Base-by-base conservation (phyloP, 2,329 filamentous ascomycete species). In the Trichoderma endophyticum region DNA sequence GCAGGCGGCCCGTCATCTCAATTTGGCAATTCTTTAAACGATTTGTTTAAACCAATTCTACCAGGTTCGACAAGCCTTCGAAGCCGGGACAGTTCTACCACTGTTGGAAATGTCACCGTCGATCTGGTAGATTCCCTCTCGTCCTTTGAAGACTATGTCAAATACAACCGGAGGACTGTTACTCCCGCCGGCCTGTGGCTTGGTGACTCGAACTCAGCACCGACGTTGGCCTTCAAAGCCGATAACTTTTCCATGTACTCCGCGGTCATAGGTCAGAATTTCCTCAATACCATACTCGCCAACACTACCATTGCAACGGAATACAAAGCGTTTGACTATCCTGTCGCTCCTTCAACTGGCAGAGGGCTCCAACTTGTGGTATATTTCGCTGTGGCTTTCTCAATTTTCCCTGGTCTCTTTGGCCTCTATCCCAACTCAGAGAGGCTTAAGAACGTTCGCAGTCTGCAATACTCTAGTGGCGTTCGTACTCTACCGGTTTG, bases 381-480 rank as follows among this genome's bases (percentile, higher is more conserved):
- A 5, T 97, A 97, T 80, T 91, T 95, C 75, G 89, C 91, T 14
- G 85, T 97, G 11, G 92, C 90, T 2, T 90, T 94, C 82, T 86
- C 88, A n/a, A 89, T 91, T 1, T 94, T 91, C 76, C 93, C 94
- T 0, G 92, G 91, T 6, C 93, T 97, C 82, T 95, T 97, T 77
- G 89, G 92, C 0, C 83, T 97, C 8, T 97, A 97, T 78, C 92
- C 93, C 1, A 96, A 93, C 5, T 82, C 92, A 11, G 94, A 97
- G 80, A 86, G 93, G 21, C 83, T 93, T 8, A 85, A 89, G 69
- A 91, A 93, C 72, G 92, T 97, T 48, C 88, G 94, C 65, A 91
- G 92, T 8, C 83, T 97, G 34, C 91, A 97, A 79, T 97, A 95
- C 82, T 95, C 92, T 70, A 97, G 96, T 78, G 94, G 94, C 51